Percentiles rank a stretch among this genome's conserved stretches.
Conservation (phyloP, 2,329 filamentous ascomycete species). For the Talaromyces sp. region DNA sequence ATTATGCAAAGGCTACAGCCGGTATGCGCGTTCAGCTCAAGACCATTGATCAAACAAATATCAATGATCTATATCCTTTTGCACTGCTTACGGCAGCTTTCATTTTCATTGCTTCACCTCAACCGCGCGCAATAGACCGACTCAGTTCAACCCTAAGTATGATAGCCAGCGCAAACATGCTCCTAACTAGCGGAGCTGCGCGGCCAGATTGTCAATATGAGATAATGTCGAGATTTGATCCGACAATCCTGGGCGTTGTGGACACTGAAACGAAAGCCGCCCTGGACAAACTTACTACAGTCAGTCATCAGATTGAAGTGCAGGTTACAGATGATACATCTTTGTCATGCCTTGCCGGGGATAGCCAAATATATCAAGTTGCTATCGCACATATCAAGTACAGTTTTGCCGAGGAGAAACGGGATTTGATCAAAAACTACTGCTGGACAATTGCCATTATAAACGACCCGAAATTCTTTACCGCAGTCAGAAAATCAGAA, state of each 20-base stretch:
- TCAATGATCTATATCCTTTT: background rate
- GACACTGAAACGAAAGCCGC: background rate
- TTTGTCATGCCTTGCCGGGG: background rate
- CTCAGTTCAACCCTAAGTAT: background rate
- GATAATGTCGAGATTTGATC: background rate
- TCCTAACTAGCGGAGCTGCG: background rate
- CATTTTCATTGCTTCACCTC: background rate
- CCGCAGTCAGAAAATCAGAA: background rate
- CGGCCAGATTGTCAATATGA: background rate
- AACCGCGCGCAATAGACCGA: background rate
- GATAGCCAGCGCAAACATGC: background rate
- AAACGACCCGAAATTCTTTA: background rate
- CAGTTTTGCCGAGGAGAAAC: conserved; percentile 3
- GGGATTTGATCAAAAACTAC: background rate
- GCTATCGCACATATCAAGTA: conserved; percentile 6
- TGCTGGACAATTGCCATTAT: conserved; percentile 1
- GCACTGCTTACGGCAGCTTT: background rate
- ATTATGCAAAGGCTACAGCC: background rate
- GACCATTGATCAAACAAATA: background rate
- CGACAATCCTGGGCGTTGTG: background rate
- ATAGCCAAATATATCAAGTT: background rate
- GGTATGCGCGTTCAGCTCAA: background rate
- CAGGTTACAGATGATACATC: background rate
- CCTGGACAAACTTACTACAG: background rate
- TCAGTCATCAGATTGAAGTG: background rate